Conservation (phyloP, 2,329 filamentous ascomycete species). For the Raffaelea albimanens region DNA sequence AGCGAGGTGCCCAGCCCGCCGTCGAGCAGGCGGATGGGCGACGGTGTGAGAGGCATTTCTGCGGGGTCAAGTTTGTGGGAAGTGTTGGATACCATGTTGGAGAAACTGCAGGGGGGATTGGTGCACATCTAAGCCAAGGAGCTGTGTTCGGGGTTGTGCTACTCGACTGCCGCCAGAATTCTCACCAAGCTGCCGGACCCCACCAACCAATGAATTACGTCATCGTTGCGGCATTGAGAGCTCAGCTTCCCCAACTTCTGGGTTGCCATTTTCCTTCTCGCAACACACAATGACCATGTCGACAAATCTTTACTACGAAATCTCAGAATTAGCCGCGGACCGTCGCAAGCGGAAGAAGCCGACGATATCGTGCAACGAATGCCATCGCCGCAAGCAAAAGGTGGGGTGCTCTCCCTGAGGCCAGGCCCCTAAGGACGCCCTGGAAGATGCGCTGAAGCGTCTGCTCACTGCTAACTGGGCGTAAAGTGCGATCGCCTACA, state of each 20-base stretch:
- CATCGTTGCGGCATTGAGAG: no score
- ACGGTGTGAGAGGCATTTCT: background rate
- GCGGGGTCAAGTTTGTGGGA: background rate
- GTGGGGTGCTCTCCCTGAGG: background rate
- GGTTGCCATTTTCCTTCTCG: background rate
- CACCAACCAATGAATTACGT: no score
- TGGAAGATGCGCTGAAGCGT: background rate
- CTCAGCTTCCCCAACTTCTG: no score
- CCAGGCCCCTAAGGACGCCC: no score
- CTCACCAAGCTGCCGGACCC: no score
- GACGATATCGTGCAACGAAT: background rate
- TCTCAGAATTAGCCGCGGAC: background rate
- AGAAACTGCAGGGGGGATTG: background rate
- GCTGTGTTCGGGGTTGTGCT: no score
- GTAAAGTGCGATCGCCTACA: conserved; percentile 2
- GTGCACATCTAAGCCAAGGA: no score
- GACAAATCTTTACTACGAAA: no score
- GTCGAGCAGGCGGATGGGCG: conserved; percentile 38
- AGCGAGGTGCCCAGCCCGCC: conserved; percentile 61
- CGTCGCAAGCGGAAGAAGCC: background rate
- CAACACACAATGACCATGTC: no score
- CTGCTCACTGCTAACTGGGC: background rate
- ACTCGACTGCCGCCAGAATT: no score
- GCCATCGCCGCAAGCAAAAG: conserved; percentile 1
- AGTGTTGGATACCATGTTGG: background rate